Base-by-base conservation (phyloP, 306 rosid genomes). In the Canavalia gladiata region DNA sequence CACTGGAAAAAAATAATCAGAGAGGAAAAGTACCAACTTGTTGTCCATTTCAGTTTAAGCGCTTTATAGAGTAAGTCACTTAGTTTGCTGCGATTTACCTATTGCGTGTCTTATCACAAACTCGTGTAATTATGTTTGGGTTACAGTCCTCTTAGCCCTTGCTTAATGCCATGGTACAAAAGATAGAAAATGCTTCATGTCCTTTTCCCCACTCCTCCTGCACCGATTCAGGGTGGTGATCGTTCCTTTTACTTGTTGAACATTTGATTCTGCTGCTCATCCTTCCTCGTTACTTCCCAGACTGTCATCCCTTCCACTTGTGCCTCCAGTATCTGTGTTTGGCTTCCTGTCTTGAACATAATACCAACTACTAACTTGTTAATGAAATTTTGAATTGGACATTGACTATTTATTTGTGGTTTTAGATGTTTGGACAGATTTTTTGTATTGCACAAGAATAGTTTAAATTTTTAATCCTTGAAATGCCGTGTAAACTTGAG, bases 81-180 rank as follows among this genome's bases (percentile, higher is more conserved):
- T 66, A 11, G 37, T 45, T 28, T 69, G 42, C 43, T 25, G 6
- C 47, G 10, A 63, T 29, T 6, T 28, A 68, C 7, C 29, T 8
- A 7, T 68, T 65, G 58, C 58, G 46, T 70, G 9, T 30, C 31
- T 13, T 52, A 72, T 72, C 77, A 3, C 12, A 33, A 50, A 50
- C 62, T 70, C n/a, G 35, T 35, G 65, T 25, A 35, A 18, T 35
- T 13, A 6, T 35, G 37, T 4, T 72, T 54, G 50, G 59, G 50
- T 9, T n/a, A 54, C 64, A 52, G 50, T 41, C 64, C 65, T 54
- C 35, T 57, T 37, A 35, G 37, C 49, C 50, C 47, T 18, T 72
- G 5, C 57, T 69, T 69, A 28, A 47, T 47, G 57, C 39, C 33
- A 68, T 68, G 56, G 25, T 68, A 9, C 10, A 29, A 45, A 68